phyloP scores from a whole-genome alignment of 257 asterid genomes.

The Petunia axillaris region DNA sequence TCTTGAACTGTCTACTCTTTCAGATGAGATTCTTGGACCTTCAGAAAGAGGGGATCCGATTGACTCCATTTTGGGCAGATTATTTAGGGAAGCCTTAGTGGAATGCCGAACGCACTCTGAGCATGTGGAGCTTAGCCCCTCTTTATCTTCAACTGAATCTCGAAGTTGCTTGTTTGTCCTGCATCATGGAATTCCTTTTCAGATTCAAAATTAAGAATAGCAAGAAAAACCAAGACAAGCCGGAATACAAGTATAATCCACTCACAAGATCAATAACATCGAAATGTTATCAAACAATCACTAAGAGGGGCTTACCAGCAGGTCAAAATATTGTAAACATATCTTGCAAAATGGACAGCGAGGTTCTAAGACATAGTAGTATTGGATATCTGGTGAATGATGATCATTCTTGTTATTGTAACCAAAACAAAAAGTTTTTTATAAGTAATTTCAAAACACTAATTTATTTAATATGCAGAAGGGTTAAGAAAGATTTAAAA shows the following conservation, averaged over 20 bases:
- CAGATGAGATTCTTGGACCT: conserved; percentile 82
- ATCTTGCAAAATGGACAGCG: too few species aligned
- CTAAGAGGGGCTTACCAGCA: too few species aligned
- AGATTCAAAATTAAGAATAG: neutral
- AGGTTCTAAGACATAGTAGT: too few species aligned
- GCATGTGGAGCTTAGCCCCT: conserved; percentile 45
- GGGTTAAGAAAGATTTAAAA: neutral
- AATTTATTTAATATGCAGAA: neutral
- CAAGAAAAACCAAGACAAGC: neutral
- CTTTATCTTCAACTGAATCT: conserved; percentile 56
- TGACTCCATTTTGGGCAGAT: conserved; percentile 82
- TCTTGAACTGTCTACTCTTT: conserved; percentile 56
- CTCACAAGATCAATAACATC: neutral
- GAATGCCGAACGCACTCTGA: conserved; percentile 77
- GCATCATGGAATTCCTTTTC: conserved; percentile 29
- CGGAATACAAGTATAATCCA: neutral
- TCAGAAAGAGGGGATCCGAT: conserved; percentile 82
- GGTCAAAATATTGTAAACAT: too few species aligned
- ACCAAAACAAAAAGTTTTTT: neutral
- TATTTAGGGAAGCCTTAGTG: conserved; percentile 60
- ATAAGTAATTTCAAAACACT: neutral
- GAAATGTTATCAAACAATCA: neutral
- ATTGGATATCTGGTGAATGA: neutral
- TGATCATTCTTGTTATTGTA: neutral
- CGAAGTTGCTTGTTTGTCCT: conserved; percentile 55